Evolutionary conservation across 768 basidiomycete species (phyloP), one percentile per base, ranked within the genome.

Genomic region (Crepidotus variabilis): DNA sequence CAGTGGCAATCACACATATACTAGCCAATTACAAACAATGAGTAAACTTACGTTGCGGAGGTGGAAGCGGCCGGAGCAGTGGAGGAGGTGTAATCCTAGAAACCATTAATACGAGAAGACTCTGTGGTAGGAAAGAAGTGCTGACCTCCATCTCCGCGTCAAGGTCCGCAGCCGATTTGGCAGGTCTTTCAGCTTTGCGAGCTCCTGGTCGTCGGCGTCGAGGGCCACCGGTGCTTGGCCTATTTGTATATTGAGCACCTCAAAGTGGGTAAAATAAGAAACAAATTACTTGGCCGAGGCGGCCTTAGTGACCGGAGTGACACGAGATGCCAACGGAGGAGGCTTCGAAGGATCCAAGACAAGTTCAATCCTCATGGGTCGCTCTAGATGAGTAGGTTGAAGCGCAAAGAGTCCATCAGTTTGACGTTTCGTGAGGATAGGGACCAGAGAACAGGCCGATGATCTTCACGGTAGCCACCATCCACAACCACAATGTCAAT

Each of bases 321-420:
- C 92, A 52, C 97, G 91, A 22, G 90, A 83, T 16, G 84, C 85
- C 60, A 99, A 79, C 4, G 90, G 71, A 6, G 83, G 78, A n/a
- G 87, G 71, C 45, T 82, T 80, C 47, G 86, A 80, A 11, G 92
- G 92, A 75, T 96, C 92, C 69, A 96, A 82, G 47, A 98, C 85
- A 62, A 98, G 92, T 80, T 99, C 96, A 60, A 98, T 94, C 81
- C 94, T 96, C 94, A 98, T 97, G 21, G 93, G 91, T 63, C 92
- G 91, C 81, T 92, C 96, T 98, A 73, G 61, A 73, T 69, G 69
- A 56, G 66, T 64, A 56, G 52, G 62, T 59, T 58, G 61, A 71
- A 69, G 66, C 54, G 69, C 69, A 66, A 66, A 67, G 71, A 65
- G 76, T 68, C 71, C 64, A 70, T 83, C 69, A 81, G 80, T 72